Conservation (phyloP, 768 basidiomycete genomes). For the Suillus sp. region DNA sequence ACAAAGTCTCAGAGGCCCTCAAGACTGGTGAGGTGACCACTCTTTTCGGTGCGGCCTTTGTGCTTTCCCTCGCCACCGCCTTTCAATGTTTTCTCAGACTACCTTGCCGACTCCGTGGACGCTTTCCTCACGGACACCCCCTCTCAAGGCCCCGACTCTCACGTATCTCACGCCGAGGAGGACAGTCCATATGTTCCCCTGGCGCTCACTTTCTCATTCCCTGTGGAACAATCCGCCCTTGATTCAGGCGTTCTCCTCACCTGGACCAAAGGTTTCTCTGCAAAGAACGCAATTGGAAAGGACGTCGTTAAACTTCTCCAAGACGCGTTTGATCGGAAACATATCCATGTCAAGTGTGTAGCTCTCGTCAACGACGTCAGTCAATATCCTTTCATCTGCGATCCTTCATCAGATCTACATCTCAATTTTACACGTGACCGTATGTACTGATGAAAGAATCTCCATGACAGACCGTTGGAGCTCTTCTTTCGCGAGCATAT, state of each 20-base stretch:
- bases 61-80: conserved; percentile 9
- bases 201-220: conserved; percentile 96
- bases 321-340: conserved; percentile 89
- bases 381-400: conserved; percentile 11
- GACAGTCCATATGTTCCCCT: conserved; percentile 59
- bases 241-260: conserved; percentile 88
- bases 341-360: conserved; percentile 87
- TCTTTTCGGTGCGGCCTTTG: conserved; percentile 69
- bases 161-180: conserved; percentile 20
- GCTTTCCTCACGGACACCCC: conserved; percentile 76
- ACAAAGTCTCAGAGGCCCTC: conserved; percentile 89
- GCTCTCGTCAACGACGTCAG: conserved; percentile 94
- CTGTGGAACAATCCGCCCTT: conserved; percentile 94
- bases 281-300: conserved; percentile 84
- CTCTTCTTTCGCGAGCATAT: conserved; percentile 90
- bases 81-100: conserved; percentile 57
- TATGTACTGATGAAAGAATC: conserved; percentile 16
- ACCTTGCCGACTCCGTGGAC: conserved; percentile 96
- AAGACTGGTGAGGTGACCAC: conserved; percentile 90
- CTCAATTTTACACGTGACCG: conserved; percentile 14
- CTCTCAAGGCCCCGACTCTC: conserved; percentile 20
- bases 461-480: conserved; percentile 81
- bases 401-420: conserved; percentile 2
- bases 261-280: conserved; percentile 96
- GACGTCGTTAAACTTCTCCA: conserved; percentile 90